Percentiles rank a stretch among this genome's conserved stretches.
These are phyloP conservation scores for Ormosia semicastrata DNA, from an alignment of 306 rosid species.

Conservation along the genomic window DNA sequence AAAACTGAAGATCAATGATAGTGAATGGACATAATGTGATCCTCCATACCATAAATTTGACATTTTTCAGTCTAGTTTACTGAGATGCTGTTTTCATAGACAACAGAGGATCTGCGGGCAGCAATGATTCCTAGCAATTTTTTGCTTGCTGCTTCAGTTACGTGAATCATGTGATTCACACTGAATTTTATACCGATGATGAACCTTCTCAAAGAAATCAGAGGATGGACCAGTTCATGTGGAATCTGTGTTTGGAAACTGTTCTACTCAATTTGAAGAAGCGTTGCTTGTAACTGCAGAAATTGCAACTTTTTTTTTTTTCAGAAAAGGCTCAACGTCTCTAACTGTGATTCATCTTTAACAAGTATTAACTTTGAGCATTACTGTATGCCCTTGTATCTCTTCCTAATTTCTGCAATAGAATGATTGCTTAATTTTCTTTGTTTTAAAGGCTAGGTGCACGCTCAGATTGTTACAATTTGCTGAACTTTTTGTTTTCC, in stretches of 20 bases:
- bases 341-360: constrained; percentile 18
- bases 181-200: not conserved
- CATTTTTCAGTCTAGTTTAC: constrained; percentile 15
- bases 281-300: constrained; percentile 10
- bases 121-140: not conserved
- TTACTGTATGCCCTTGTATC: constrained; percentile 12
- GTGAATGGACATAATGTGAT: constrained; percentile 13
- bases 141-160: constrained; percentile 18
- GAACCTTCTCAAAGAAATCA: not conserved
- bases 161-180: constrained; percentile 1
- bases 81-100: constrained; percentile 19
- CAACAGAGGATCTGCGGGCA: not conserved
- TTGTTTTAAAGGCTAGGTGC: not conserved
- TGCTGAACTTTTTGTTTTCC: not conserved
- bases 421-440: not conserved
- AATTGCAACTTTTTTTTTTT: constrained; percentile 3
- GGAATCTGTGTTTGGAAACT: constrained; percentile 8
- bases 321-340: not conserved
- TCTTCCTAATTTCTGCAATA: not conserved
- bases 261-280: constrained; percentile 27
- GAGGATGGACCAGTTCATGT: constrained; percentile 5
- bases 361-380: not conserved
- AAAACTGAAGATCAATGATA: constrained; percentile 56
- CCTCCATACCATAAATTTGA: constrained; percentile 22
- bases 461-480: constrained; percentile 5